These are phyloP conservation scores for Lachnellula occidentalis DNA, from an alignment of 2,329 filamentous ascomycete species.

Conservation along the genomic window DNA sequence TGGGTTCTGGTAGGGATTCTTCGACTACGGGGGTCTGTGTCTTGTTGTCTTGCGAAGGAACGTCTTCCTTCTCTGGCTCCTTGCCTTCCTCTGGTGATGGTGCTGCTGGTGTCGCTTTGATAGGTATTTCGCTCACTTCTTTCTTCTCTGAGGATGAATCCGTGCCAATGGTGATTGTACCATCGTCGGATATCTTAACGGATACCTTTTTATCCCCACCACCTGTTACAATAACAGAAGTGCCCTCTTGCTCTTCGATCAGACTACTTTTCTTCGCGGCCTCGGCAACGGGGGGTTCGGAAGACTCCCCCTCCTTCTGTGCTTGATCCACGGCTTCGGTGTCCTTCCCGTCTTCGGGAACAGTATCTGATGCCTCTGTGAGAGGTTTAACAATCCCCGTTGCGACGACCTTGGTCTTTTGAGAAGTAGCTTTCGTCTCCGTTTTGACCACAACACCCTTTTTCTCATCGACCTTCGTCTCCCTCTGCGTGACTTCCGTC, in stretches of 20 bases:
- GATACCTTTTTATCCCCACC: background rate
- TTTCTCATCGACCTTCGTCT: slow-evolving; percentile 1
- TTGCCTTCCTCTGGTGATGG: background rate
- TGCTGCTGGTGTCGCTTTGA: background rate
- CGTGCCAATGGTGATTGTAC: slow-evolving; percentile 7
- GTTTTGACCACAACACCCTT: slow-evolving; percentile 2
- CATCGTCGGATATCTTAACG: slow-evolving; percentile 7
- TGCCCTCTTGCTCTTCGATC: background rate
- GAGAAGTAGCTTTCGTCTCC: background rate
- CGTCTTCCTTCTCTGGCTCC: background rate
- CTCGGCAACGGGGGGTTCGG: background rate
- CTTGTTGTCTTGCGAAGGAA: background rate
- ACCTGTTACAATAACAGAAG: background rate
- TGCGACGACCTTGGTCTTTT: slow-evolving; percentile 2
- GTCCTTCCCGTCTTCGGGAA: no score
- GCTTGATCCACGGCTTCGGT: no score
- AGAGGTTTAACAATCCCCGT: background rate
- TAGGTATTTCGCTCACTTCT: background rate
- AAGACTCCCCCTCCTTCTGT: background rate
- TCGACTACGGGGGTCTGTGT: background rate
- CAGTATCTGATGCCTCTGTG: background rate
- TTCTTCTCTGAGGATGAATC: background rate
- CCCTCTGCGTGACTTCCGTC: background rate
- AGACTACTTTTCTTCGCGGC: background rate
- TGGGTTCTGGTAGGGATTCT: background rate